Percentiles rank a stretch among this genome's conserved stretches.
These are phyloP conservation scores for Starmerella stellata DNA, from an alignment of 805 yeast genomes.

Conservation along the genomic window DNA sequence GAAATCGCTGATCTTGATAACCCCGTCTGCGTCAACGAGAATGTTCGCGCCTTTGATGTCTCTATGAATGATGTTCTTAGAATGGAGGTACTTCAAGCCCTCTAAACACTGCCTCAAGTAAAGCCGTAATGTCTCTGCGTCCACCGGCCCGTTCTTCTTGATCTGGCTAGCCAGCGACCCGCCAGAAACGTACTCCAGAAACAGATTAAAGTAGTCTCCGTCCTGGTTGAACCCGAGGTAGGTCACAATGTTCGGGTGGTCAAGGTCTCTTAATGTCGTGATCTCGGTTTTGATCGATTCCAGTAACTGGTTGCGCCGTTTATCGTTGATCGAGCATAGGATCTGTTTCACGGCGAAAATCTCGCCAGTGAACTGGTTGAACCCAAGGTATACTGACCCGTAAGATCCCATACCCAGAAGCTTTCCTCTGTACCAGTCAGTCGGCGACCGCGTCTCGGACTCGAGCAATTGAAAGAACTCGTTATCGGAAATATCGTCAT, in stretches of 20 bases:
- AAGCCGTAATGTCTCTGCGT: conserved; percentile 53
- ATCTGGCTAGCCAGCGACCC: conserved; percentile 48
- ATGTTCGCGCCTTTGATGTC: conserved; percentile 84
- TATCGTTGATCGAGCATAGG: conserved; percentile 33
- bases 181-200: conserved; percentile 57
- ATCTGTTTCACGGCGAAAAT: conserved; percentile 96
- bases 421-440: conserved; percentile 83
- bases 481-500: neutral
- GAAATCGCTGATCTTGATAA: conserved; percentile 71
- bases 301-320: conserved; percentile 16
- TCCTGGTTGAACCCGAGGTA: conserved; percentile 78
- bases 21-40: conserved; percentile 59
- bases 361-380: conserved; percentile 84
- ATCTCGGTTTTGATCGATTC: conserved; percentile 23
- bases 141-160: conserved; percentile 56
- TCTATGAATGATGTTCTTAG: conserved; percentile 59
- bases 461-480: conserved; percentile 26
- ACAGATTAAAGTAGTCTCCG: conserved; percentile 55
- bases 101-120: conserved; percentile 59
- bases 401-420: conserved; percentile 88
- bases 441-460: conserved; percentile 38
- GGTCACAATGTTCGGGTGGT: conserved; percentile 83
- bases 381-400: conserved; percentile 82
- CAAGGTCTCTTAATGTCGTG: conserved; percentile 52
- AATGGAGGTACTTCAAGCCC: conserved; percentile 59